A percentile compares a stretch with the other conserved stretches of the same genome.
phyloP scores from a whole-genome alignment of 805 yeast genomes.

The Starmera quercuum region DNA sequence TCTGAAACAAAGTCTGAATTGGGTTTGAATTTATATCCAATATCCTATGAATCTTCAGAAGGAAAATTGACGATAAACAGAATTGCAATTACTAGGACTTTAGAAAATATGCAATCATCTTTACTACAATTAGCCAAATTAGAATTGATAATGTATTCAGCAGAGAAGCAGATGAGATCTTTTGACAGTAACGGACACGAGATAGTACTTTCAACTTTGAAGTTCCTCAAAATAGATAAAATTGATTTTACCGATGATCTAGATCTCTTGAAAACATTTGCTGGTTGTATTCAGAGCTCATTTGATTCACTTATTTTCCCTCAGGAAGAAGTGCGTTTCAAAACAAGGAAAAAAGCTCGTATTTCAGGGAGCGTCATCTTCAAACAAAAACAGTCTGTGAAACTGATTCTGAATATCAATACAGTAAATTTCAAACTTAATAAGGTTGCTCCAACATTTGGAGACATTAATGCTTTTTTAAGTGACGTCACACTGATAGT shows the following conservation, averaged over 20 bases:
- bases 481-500: constrained; percentile 7
- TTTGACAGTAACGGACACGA: constrained; percentile 24
- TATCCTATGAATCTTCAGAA: constrained; percentile 31
- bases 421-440: constrained; percentile 8
- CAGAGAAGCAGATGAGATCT: constrained; percentile 17
- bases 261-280: constrained; percentile 18
- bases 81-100: constrained; percentile 14
- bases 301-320: constrained; percentile 6
- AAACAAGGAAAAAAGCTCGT: constrained; percentile 17
- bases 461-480: constrained; percentile 18
- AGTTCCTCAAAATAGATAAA: constrained; percentile 12
- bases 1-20: constrained; percentile 7
- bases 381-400: constrained; percentile 13
- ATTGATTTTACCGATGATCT: constrained; percentile 22
- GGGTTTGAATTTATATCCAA: constrained; percentile 30
- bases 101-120: constrained; percentile 10
- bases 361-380: constrained; percentile 11
- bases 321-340: constrained; percentile 13
- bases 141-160: constrained; percentile 4
- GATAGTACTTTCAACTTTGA: constrained; percentile 10
- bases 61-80: constrained; percentile 27
- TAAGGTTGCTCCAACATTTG: constrained; percentile 23
- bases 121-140: constrained; percentile 17
- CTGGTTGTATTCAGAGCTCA: constrained; percentile 4
- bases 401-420: constrained; percentile 6